Evolutionary conservation across 768 basidiomycete species (phyloP), one percentile per base, ranked within the genome.

Genomic region (Mycena latifolia): DNA sequence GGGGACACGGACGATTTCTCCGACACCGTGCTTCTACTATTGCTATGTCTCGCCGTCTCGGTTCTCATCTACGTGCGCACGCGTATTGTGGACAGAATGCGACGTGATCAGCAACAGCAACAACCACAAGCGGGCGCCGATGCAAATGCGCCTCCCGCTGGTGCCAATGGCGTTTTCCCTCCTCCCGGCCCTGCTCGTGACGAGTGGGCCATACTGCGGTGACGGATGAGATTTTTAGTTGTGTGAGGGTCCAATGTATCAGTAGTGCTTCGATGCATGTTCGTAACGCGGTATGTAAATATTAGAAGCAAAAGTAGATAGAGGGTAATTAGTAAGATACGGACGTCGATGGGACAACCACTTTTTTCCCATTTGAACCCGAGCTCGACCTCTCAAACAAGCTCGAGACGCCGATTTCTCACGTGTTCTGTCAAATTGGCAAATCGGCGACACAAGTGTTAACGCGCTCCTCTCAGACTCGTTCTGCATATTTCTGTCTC

Each of bases 11-110:
- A 94, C 65, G 93, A 94, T 70, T 89, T 94, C 61, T 80, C 79
- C 33, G 95, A 96, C 81, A 96, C 92, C 27, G 85, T 94, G 80
- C 75, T 95, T 41, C 83, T 96, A 46, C 85, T 96, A 5, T 76
- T 87, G 45, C 80, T 97, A 28, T 93, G 92, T 73, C 78, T 92
- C 27, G 79, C 87, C 24, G 90, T 95, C 55, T 92, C 92, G 39
- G 79, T 89, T 46, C 81, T 96, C 69, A 83, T 95, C 53, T 95
- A 93, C 75, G 80, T 94, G 61, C 88, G 94, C 66, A 92, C 92
- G 17, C 86, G 92, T 61, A 91, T 93, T 71, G 87, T 91, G 35
- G 90, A 92, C 71, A 80, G 90, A 60, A 86, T 90, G 77, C 85
- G 92, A 65, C 80, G 90, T 64, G 90, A 91, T 46, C 86, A 90